Conservation (phyloP, 805 yeast genomes). For the Saccharomycopsis sp. region DNA sequence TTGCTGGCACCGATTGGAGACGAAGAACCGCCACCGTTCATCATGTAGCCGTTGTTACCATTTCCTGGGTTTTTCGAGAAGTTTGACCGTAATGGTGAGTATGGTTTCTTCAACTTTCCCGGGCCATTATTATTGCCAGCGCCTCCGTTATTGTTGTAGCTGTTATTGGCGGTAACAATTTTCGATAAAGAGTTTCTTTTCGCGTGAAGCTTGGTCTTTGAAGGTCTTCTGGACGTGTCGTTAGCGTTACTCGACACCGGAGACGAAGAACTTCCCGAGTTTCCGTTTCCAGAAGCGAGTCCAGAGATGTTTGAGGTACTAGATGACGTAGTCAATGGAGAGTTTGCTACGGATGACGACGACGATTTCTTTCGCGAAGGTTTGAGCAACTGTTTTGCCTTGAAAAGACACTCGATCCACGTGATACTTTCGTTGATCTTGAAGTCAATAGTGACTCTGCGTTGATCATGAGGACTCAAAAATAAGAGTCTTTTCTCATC, state of each 20-base stretch:
- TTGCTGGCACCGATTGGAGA: neutral
- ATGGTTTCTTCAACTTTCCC: neutral
- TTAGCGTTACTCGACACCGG: neutral
- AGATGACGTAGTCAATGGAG: neutral
- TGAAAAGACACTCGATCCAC: constrained; percentile 67
- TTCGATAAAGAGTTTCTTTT: neutral
- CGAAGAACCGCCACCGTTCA: neutral
- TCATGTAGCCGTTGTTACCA: neutral
- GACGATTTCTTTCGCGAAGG: constrained; percentile 21
- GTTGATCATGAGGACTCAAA: constrained; percentile 31
- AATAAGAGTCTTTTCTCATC: constrained; percentile 53
- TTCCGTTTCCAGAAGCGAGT: neutral
- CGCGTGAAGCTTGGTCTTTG: neutral
- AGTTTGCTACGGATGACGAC: neutral
- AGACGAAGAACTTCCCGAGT: neutral
- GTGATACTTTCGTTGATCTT: constrained; percentile 43
- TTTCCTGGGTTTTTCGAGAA: neutral
- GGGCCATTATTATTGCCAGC: neutral
- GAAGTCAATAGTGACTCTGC: constrained; percentile 31
- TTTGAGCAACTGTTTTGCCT: constrained; percentile 53
- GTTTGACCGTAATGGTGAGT: neutral
- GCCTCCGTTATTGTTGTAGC: neutral
- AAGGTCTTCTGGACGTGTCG: neutral
- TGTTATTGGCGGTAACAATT: neutral
- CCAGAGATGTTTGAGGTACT: neutral